Evolutionary conservation across 768 basidiomycete species (phyloP), one percentile per base, ranked within the genome.

Genomic region (Xerocomus potaroensis): DNA sequence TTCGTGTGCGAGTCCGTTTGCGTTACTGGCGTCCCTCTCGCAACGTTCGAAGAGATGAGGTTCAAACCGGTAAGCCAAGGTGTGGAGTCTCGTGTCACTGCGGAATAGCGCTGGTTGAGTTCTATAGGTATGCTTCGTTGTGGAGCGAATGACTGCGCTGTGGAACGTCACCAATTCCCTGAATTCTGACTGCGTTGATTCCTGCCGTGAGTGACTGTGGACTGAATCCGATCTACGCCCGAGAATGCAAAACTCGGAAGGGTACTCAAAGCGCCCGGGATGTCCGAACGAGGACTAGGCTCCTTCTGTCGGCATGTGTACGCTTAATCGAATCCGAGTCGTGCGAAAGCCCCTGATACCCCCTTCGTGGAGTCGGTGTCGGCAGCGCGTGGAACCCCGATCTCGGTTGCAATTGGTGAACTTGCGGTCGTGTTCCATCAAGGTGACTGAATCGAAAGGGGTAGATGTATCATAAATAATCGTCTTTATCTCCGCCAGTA

Each of bases 311-410:
- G n/a, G n/a, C n/a, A n/a, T n/a, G n/a, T n/a, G n/a, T n/a, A n/a
- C n/a, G n/a, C n/a, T n/a, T n/a, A n/a, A n/a, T n/a, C n/a, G n/a
- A n/a, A n/a, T n/a, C n/a, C 45, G 43, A 56, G 47, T 46, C 26
- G 16, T 36, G 26, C 29, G 15, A 37, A 8, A 32, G 8, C 36
- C 45, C 43, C 37, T 55, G 27, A 47, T 34, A 14, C 11, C 11
- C n/a, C 9, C 18, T 18, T 30, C 41, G 14, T 24, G 11, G 38
- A 15, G 34, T 29, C 31, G 5, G 44, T 54, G 43, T 53, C 52
- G 52, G 58, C 59, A 58, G 24, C 37, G 29, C 53, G 59, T 61
- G 48, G 44, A 53, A 60, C 32, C 33, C 48, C 36, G 52, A 45
- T 32, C 43, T 61, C 56, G 55, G 49, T 30, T 60, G 42, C 38